Conservation (phyloP, 2,329 filamentous ascomycete genomes). For the Cordyceps militaris region DNA sequence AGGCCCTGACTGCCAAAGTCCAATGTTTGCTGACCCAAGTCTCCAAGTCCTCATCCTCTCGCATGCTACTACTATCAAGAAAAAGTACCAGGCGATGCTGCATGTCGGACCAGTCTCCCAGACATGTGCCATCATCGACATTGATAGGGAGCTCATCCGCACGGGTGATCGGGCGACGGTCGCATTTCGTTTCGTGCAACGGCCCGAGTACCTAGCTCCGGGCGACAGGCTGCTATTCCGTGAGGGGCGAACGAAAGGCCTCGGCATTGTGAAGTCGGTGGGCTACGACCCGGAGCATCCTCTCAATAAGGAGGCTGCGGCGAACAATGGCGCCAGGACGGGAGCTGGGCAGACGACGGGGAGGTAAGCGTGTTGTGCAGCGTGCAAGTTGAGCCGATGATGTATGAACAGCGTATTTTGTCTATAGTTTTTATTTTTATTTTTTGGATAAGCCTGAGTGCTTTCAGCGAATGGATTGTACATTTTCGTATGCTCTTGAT, state of each 20-base stretch:
- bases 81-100: constrained; percentile 95
- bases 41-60: constrained; percentile 79
- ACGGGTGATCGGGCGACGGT: constrained; percentile 92
- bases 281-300: constrained; percentile 64
- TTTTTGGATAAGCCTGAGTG: not conserved
- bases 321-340: not conserved
- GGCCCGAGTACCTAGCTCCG: constrained; percentile 83
- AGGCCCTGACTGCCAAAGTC: not conserved
- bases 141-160: constrained; percentile 90
- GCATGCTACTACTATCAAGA: constrained; percentile 94
- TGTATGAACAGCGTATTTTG: not conserved
- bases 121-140: constrained; percentile 94
- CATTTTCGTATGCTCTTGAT: too few species aligned
- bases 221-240: constrained; percentile 89
- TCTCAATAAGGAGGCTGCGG: not conserved
- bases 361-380: not conserved
- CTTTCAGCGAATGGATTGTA: not conserved
- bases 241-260: constrained; percentile 88
- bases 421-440: not conserved
- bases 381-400: not conserved
- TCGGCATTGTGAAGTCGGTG: constrained; percentile 88
- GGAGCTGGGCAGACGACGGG: not conserved
- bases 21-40: not conserved
- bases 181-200: constrained; percentile 88
- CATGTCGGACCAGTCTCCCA: constrained; percentile 93